Evolutionary conservation across 2,329 filamentous ascomycete species (phyloP).

Genomic region (Juglanconis juglandina): DNA sequence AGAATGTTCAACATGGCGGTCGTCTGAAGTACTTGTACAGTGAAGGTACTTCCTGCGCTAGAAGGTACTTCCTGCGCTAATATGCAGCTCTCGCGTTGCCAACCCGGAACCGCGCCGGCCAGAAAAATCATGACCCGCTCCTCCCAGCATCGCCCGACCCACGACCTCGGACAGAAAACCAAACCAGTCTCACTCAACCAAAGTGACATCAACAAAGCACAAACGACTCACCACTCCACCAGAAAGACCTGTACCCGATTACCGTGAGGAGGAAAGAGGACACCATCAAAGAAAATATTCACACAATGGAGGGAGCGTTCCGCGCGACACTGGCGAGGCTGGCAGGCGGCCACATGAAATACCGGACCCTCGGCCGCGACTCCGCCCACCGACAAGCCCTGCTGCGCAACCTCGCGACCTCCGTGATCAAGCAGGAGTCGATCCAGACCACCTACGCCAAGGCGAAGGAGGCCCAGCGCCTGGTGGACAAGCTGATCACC

Average conservation of each 20-base stretch:
- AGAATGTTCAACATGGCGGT: too few species aligned
- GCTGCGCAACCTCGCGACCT: slow-evolving; percentile 92
- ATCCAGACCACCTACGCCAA: slow-evolving; percentile 95
- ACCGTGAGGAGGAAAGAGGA: not conserved
- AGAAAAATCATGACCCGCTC: slow-evolving; percentile 10
- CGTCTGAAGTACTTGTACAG: too few species aligned
- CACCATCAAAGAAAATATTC: too few species aligned
- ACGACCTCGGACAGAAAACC: not conserved
- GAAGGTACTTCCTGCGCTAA: too few species aligned
- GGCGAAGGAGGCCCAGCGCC: slow-evolving; percentile 90
- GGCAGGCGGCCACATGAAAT: slow-evolving; percentile 84
- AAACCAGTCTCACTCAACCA: not conserved
- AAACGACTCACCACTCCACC: not conserved
- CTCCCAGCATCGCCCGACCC: not conserved
- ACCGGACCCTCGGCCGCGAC: slow-evolving; percentile 80
- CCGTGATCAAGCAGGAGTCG: slow-evolving; percentile 86
- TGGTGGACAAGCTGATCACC: slow-evolving; percentile 93
- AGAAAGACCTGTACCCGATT: not conserved
- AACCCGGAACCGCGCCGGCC: slow-evolving; percentile 3
- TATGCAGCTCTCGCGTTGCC: too few species aligned
- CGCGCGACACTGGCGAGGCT: slow-evolving; percentile 44
- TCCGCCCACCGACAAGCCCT: slow-evolving; percentile 88
- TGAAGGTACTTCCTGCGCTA: too few species aligned
- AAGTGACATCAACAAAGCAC: not conserved
- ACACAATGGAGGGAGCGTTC: slow-evolving; percentile 3